Evolutionary conservation across 164 flowering plant genomes (phyloP).

Genomic region (Dillenia suffruticosa): DNA sequence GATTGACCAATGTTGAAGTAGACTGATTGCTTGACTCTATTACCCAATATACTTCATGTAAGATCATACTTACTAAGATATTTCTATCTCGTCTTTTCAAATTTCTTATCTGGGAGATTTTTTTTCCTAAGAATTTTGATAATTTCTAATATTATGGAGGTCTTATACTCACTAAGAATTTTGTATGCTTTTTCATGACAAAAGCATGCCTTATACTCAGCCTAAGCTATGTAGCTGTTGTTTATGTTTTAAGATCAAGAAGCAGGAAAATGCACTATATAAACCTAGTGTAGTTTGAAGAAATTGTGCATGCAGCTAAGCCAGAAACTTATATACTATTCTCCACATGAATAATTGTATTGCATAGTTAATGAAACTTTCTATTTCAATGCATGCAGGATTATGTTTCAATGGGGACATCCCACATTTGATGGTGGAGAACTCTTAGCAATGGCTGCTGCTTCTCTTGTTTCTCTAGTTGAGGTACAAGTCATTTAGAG

Average conservation of each 20-base stretch:
- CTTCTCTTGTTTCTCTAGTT: slow-evolving; percentile 64
- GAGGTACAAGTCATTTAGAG: slow-evolving; percentile 41
- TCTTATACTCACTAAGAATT: too few species aligned
- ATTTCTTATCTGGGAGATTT: too few species aligned
- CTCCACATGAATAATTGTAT: too few species aligned
- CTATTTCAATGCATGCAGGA: slow-evolving; percentile 34
- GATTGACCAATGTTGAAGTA: too few species aligned
- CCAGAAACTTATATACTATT: not conserved
- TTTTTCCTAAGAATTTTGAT: too few species aligned
- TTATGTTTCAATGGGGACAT: slow-evolving; percentile 70
- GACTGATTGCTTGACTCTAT: too few species aligned
- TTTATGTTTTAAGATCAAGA: not conserved
- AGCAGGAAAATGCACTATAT: not conserved
- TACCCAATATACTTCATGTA: too few species aligned
- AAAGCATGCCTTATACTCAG: not conserved
- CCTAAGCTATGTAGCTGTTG: not conserved
- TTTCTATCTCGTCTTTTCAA: too few species aligned
- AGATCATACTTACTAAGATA: too few species aligned
- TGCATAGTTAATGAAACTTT: too few species aligned
- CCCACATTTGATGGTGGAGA: slow-evolving; percentile 71
- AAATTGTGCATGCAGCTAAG: not conserved
- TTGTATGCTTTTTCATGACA: too few species aligned
- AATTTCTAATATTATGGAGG: too few species aligned
- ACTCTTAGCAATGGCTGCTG: slow-evolving; percentile 68
- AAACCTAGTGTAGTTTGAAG: not conserved